phyloP scores from a whole-genome alignment of 495 filamentous ascomycete genomes.

The Haplographium delicatum region DNA sequence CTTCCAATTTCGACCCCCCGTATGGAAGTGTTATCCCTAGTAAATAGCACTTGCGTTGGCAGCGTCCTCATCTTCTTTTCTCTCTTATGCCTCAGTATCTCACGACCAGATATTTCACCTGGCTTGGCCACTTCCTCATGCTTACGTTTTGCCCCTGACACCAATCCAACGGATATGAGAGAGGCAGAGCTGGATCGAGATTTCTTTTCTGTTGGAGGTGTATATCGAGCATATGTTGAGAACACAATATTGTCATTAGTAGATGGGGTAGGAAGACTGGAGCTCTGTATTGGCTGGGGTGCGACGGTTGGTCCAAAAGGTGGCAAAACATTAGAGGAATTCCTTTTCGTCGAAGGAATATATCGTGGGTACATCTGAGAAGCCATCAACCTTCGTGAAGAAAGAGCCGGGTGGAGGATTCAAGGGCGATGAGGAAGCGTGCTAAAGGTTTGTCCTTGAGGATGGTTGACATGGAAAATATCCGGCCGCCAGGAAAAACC shows the following conservation, averaged over 20 bases:
- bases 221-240: slow-evolving; percentile 38
- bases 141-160: too few species aligned
- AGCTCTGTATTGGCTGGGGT: background rate
- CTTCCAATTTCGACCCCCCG: too few species aligned
- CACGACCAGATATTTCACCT: background rate
- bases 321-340: background rate
- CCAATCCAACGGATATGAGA: too few species aligned
- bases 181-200: too few species aligned
- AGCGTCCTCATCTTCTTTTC: slow-evolving; percentile 1
- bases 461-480: slow-evolving; percentile 22
- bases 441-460: background rate
- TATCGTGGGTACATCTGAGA: slow-evolving; percentile 45
- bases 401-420: too few species aligned
- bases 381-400: slow-evolving; percentile 31
- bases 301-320: slow-evolving; percentile 1
- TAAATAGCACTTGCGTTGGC: too few species aligned
- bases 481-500: slow-evolving; percentile 15
- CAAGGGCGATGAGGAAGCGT: slow-evolving; percentile 6
- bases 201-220: slow-evolving; percentile 33
- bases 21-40: too few species aligned
- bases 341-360: slow-evolving; percentile 34
- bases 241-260: slow-evolving; percentile 10
- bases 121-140: background rate
- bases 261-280: slow-evolving; percentile 1
- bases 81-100: background rate